Evolutionary conservation across 345 rosid species (phyloP).

Genomic region (Pseudoturritis turrita): DNA sequence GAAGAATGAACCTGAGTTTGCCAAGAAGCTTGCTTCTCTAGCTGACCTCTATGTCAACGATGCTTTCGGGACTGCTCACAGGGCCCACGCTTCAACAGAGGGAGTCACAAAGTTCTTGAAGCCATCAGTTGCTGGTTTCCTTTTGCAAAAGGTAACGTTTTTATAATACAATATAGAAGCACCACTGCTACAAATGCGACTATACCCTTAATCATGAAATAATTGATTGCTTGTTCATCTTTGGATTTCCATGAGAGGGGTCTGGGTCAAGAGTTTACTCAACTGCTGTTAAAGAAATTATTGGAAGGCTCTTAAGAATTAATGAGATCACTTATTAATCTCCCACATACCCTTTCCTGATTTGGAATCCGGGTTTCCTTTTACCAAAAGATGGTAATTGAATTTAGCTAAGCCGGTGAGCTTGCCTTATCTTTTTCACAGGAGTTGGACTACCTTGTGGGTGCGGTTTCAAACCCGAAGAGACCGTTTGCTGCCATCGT

Average conservation of each 20-base stretch:
- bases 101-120: slow-evolving; percentile 82
- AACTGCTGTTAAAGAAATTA: not conserved
- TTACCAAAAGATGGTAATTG: not conserved
- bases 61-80: slow-evolving; percentile 92
- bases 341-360: too few relatives aligned
- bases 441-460: slow-evolving; percentile 97
- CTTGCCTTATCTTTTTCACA: slow-evolving; percentile 15
- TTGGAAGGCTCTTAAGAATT: not conserved
- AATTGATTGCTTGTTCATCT: not conserved
- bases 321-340: too few relatives aligned
- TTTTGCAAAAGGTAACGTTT: slow-evolving; percentile 97
- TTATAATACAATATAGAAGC: too few relatives aligned
- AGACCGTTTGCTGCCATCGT: slow-evolving; percentile 96
- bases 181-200: not conserved
- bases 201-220: not conserved
- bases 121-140: slow-evolving; percentile 96
- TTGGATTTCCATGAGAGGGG: not conserved
- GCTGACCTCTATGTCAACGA: slow-evolving; percentile 88
- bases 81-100: slow-evolving; percentile 95
- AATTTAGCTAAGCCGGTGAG: not conserved
- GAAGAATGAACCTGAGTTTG: slow-evolving; percentile 90
- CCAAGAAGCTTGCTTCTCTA: slow-evolving; percentile 88
- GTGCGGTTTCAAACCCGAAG: slow-evolving; percentile 87
- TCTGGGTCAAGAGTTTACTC: not conserved
- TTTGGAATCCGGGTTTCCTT: too few relatives aligned